Base-by-base conservation (phyloP, 345 rosid genomes). In the Brassica nigra region DNA sequence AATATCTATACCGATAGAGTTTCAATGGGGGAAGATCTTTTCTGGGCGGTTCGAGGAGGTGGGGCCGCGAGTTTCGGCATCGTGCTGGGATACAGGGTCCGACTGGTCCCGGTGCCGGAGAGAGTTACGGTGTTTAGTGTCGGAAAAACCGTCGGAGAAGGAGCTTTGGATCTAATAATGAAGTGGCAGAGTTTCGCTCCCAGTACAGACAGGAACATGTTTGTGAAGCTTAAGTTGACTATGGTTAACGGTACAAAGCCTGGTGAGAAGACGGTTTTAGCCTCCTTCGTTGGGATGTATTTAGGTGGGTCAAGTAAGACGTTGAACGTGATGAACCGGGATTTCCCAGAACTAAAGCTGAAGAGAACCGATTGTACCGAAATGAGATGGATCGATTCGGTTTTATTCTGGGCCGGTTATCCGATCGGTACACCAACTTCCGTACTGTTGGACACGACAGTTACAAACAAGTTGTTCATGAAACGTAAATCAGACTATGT, bases 21-120 rank as follows among this genome's bases (percentile, higher is more conserved):
- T 67, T 70, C 88, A 6, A 90, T 87, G 87, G 90, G 92, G 1
- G 90, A 90, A 63, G 87, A 88, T 16, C 81, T 80, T 4, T 88
- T 90, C 68, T 90, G 92, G 92, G 89, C 92, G 11, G 77, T 90
- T 6, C 36, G 82, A 18, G 90, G 93, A 6, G 90, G 94, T 1
- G 89, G 90, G 0, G 90, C 83, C 6, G 90, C 88, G 8, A 90
- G 88, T 49, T 90, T 89, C 12, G 90, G 91, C 0, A 77, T 89
- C 11, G 49, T 90, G 27, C 55, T 90, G 4, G 72, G 88, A 0
- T 88, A 86, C 49, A 86, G 66, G 57, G 55, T 89, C 31, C 70
- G 76, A 11, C 28, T 89, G 0, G 92, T 86, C 29, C 49, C 83
- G 8, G 86, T 88, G 33, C 87, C 87, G 3, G 76, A 83, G 65